A percentile compares a stretch with the other conserved stretches of the same genome.
These are phyloP conservation scores for Oleoguttula mirabilis DNA, from an alignment of 495 filamentous ascomycete species.

Conservation along the genomic window DNA sequence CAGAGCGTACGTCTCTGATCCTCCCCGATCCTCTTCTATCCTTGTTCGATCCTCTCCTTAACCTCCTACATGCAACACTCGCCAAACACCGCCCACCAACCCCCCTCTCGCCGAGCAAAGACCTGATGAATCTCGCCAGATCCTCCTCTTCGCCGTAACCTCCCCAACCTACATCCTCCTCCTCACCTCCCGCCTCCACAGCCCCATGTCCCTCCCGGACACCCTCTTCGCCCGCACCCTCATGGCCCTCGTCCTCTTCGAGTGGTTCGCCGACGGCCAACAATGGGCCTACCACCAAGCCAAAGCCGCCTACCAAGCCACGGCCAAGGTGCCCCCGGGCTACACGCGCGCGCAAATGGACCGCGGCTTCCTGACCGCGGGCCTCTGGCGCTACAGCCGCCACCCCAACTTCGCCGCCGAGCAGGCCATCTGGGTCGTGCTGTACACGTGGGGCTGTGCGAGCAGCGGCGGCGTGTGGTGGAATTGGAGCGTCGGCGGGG, in stretches of 20 bases:
- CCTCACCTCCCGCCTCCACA: constrained; percentile 36
- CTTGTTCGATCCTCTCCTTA: background rate
- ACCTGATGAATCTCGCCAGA: constrained; percentile 18
- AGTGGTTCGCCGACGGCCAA: constrained; percentile 79
- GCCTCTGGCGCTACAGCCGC: constrained; percentile 73
- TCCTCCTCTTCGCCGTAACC: constrained; percentile 59
- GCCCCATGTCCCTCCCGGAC: constrained; percentile 43
- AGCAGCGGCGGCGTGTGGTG: constrained; percentile 48
- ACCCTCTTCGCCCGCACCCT: constrained; percentile 53
- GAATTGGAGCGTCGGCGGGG: constrained; percentile 71
- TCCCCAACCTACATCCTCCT: constrained; percentile 76
- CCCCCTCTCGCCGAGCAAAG: background rate
- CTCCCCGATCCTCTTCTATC: no score
- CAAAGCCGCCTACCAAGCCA: constrained; percentile 60
- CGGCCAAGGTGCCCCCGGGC: constrained; percentile 52
- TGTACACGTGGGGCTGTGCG: constrained; percentile 81
- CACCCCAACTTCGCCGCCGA: constrained; percentile 95
- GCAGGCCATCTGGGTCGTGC: constrained; percentile 74
- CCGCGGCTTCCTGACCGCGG: constrained; percentile 76
- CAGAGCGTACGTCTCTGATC: constrained; percentile 61
- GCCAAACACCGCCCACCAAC: constrained; percentile 6
- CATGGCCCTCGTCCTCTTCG: constrained; percentile 58
- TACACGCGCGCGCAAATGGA: constrained; percentile 67
- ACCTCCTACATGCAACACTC: no score
- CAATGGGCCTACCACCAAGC: constrained; percentile 87